A percentile compares a stretch with the other conserved stretches of the same genome.
Evolutionary conservation across 257 asterid genomes (phyloP).

Genomic region (Solanum corneliomulleri): DNA sequence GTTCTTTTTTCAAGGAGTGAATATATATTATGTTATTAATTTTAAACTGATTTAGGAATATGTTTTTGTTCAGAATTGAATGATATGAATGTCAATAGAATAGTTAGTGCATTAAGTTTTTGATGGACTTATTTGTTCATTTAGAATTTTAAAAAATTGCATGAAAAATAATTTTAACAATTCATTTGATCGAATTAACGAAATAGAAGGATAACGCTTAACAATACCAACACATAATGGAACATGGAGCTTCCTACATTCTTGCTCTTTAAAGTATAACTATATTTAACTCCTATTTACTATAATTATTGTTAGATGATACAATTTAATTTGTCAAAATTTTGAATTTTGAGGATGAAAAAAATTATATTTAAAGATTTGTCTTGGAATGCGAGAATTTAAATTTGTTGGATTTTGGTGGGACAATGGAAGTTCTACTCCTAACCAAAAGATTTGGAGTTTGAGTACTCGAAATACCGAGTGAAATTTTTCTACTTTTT

Average conservation of each 20-base stretch:
- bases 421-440: neutral
- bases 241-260: neutral
- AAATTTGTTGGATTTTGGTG: neutral
- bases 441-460: too few species aligned
- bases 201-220: neutral
- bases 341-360: neutral
- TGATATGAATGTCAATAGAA: neutral
- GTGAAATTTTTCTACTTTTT: neutral
- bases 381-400: neutral
- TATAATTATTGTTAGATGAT: neutral
- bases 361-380: rapidly evolving
- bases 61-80: neutral
- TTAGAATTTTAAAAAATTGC: neutral
- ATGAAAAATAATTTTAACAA: neutral
- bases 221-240: neutral
- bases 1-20: too few species aligned
- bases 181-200: neutral
- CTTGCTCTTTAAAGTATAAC: neutral
- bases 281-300: neutral
- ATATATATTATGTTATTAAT: neutral
- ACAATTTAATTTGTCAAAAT: neutral
- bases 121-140: neutral
- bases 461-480: rapidly evolving
- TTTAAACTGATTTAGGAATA: neutral
- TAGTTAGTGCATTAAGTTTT: neutral